Base-by-base conservation (phyloP, 2,329 filamentous ascomycete genomes). In the Venturia asperata region DNA sequence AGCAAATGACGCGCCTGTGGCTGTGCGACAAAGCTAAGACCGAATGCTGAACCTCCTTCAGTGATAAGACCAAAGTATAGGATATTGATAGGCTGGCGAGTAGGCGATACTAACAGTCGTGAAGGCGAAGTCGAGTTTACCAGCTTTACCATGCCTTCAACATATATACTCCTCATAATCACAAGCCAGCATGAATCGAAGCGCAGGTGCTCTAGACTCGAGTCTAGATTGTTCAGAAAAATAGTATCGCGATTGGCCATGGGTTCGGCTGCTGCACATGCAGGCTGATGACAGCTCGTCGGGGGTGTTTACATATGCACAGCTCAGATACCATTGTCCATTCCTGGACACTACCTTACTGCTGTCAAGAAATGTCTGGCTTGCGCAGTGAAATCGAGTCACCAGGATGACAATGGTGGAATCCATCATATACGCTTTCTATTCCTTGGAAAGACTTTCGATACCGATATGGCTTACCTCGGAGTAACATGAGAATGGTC, bases 1-100 rank as follows among this genome's bases (percentile, higher is more conserved):
- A 56, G 52, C 30, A 58, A 58, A 58, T 58, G 30, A 58, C 52
- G 52, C 52, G 52, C 52, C 11, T 19, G 52, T 21, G 27, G 52
- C 30, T 10, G 52, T 5, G 52, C 52, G 6, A 58, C 4, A 19
- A n/a, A 37, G 27, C 13, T 56, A 27, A 4, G 47, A 24, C 47
- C 21, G 21, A 19, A 13, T 15, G 19, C 27, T 15, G 27, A 55
- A 56, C 11, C 52, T 37, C 19, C 5, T 37, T 37, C 30, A 17
- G 4, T 5, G 52, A 37, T 37, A 9, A 10, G n/a, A 43, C 17
- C 9, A 13, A 43, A 4, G 42, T 17, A 6, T 4, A 43, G 42
- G 45, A 21, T 34, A 34, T 55, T 34, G 49, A 55, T 55, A 34
- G 24, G 27, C 27, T 34, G 49, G 9, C 10, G 49, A 34, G 19